phyloP scores from a whole-genome alignment of 805 yeast species.

The Metschnikowia similis region DNA sequence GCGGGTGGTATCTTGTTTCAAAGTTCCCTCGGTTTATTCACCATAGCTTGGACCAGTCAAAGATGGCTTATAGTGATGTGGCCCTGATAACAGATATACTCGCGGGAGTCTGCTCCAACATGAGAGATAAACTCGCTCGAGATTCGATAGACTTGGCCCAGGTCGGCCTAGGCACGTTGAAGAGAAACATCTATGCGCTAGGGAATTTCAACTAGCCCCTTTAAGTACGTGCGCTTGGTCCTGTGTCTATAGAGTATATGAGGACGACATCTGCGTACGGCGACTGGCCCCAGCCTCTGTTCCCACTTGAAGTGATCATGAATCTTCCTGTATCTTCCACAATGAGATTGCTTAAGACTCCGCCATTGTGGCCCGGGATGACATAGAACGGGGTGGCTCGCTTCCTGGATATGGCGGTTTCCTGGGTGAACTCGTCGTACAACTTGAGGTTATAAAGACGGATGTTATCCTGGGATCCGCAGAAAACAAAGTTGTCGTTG shows the following conservation, averaged over 20 bases:
- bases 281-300: slow-evolving; percentile 90
- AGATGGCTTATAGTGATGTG: not conserved
- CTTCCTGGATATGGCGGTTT: slow-evolving; percentile 27
- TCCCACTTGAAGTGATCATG: slow-evolving; percentile 88
- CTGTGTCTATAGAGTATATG: slow-evolving; percentile 69
- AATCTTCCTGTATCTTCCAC: slow-evolving; percentile 87
- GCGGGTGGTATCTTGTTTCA: not conserved
- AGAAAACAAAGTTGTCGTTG: slow-evolving; percentile 69
- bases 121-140: not conserved
- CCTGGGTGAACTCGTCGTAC: slow-evolving; percentile 30
- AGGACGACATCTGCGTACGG: slow-evolving; percentile 73
- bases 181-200: slow-evolving; percentile 26
- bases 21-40: not conserved
- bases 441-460: slow-evolving; percentile 73
- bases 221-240: slow-evolving; percentile 8
- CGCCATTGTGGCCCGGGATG: slow-evolving; percentile 96
- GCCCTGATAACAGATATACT: not conserved
- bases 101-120: not conserved
- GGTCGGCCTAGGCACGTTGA: slow-evolving; percentile 33
- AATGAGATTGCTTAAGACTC: slow-evolving; percentile 68
- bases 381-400: slow-evolving; percentile 75
- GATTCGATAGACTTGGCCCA: slow-evolving; percentile 20
- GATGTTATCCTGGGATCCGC: slow-evolving; percentile 89
- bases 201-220: slow-evolving; percentile 3
- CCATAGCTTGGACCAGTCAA: slow-evolving; percentile 4